Percentiles rank a stretch among this genome's conserved stretches.
phyloP scores from a whole-genome alignment of 2,329 filamentous ascomycete genomes.

The Sclerotinia minor region DNA sequence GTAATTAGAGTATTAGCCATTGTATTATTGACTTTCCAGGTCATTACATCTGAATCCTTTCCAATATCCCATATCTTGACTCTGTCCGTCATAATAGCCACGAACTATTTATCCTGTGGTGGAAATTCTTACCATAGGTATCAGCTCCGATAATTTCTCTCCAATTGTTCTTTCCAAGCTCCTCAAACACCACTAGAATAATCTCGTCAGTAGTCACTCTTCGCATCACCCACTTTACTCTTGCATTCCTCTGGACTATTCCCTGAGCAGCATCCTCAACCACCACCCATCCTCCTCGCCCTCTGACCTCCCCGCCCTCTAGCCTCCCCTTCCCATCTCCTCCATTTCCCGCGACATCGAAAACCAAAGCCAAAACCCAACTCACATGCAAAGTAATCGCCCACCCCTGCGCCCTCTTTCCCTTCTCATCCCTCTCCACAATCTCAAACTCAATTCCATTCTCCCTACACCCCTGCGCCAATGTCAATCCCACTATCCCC shows the following conservation, averaged over 20 bases:
- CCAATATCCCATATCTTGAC: neutral
- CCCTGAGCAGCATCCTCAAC: no score
- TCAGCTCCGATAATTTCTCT: slow-evolving; percentile 27
- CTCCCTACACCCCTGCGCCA: slow-evolving; percentile 25
- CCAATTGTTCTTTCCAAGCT: slow-evolving; percentile 38
- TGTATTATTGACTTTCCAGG: neutral
- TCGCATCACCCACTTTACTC: neutral
- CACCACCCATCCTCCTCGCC: no score
- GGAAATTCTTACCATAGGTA: slow-evolving; percentile 30
- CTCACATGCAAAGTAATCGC: slow-evolving; percentile 55
- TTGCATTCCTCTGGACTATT: neutral
- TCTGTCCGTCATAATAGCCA: neutral
- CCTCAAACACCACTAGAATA: slow-evolving; percentile 50
- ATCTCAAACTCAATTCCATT: slow-evolving; percentile 26
- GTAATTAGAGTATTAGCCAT: neutral
- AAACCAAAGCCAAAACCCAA: neutral
- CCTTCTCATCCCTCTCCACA: slow-evolving; percentile 42
- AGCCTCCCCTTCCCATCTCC: no score
- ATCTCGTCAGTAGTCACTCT: neutral
- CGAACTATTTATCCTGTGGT: neutral
- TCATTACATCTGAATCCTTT: no score
- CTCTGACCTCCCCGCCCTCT: neutral
- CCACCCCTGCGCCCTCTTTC: slow-evolving; percentile 52
- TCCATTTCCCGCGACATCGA: neutral
- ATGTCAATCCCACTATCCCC: slow-evolving; percentile 24